These are phyloP conservation scores for Solanum chmielewskii DNA, from an alignment of 257 asterid species.

Conservation along the genomic window DNA sequence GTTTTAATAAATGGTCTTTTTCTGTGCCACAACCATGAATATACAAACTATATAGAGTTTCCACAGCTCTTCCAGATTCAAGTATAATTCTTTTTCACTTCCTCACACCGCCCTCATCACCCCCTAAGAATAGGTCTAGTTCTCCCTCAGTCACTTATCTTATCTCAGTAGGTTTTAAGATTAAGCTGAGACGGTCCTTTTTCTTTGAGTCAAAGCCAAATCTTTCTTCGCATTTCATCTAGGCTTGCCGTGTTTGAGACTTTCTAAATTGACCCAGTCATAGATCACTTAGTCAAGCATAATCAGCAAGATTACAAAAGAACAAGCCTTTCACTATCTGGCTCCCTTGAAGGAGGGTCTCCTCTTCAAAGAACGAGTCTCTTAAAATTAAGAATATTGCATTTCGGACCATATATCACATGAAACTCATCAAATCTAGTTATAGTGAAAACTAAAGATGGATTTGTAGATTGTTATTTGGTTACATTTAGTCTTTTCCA, in stretches of 20 bases:
- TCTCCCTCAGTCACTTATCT: background rate
- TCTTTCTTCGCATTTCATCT: background rate
- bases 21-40: background rate
- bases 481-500: background rate
- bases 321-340: background rate
- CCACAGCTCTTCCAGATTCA: background rate
- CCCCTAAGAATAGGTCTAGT: background rate
- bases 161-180: background rate
- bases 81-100: background rate
- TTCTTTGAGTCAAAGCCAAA: background rate
- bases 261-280: background rate
- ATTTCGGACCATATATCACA: background rate
- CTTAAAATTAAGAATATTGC: background rate
- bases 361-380: background rate
- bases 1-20: background rate
- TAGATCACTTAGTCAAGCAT: background rate
- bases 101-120: background rate
- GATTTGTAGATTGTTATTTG: background rate
- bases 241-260: background rate
- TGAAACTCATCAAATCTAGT: background rate
- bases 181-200: background rate
- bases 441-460: background rate
- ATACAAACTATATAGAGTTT: background rate
- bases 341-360: background rate
- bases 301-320: background rate